Conservation (phyloP, 208 protist species). For the Acanthamoeba healyi region DNA sequence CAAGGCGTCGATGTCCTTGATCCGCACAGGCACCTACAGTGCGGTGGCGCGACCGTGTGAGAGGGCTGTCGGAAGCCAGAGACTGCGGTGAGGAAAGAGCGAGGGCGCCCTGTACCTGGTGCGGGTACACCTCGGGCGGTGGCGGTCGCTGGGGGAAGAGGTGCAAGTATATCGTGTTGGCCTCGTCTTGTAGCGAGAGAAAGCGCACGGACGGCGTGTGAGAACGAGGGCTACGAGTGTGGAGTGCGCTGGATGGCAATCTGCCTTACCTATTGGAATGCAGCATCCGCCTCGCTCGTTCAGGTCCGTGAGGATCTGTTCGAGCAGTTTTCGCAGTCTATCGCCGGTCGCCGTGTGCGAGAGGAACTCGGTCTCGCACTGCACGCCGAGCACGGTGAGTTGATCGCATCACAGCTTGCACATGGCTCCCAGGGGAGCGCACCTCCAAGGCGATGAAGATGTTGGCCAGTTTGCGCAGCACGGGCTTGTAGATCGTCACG, state of each 20-base stretch:
- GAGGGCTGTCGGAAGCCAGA: neutral
- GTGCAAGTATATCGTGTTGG: constrained; percentile 71
- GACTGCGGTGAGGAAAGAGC: neutral
- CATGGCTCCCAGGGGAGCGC: neutral
- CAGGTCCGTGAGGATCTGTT: constrained; percentile 47
- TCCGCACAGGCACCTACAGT: constrained; percentile 49
- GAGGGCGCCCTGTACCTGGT: neutral
- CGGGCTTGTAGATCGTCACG: constrained; percentile 68
- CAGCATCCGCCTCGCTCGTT: constrained; percentile 21
- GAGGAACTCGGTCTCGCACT: constrained; percentile 73
- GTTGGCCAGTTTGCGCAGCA: constrained; percentile 67
- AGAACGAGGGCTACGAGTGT: neutral
- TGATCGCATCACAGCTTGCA: neutral
- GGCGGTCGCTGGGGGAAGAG: constrained; percentile 19
- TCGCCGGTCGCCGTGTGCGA: constrained; percentile 49
- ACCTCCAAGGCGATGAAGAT: constrained; percentile 69
- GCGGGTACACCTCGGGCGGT: constrained; percentile 28
- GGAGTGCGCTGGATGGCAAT: no score
- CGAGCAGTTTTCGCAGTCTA: constrained; percentile 35
- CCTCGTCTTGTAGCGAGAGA: constrained; percentile 22
- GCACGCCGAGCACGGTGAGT: neutral
- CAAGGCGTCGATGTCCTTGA: constrained; percentile 16
- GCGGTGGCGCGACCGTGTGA: neutral
- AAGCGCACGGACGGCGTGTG: no score
- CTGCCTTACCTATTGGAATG: constrained; percentile 58